These are phyloP conservation scores for Sisymbrium irio DNA, from an alignment of 345 rosid species.

Conservation along the genomic window DNA sequence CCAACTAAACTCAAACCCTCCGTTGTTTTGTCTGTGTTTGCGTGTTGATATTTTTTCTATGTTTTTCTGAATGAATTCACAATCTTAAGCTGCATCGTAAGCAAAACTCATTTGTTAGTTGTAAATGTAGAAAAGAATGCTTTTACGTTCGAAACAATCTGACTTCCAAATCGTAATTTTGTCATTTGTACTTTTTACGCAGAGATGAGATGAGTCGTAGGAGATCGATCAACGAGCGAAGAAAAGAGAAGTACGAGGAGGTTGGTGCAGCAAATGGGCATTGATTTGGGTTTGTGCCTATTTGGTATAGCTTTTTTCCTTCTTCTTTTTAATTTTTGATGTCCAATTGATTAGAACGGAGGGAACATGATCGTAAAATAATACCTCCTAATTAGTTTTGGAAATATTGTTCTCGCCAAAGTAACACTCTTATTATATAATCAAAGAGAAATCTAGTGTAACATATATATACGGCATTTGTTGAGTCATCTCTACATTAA, in stretches of 20 bases:
- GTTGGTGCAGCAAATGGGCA: constrained; percentile 32
- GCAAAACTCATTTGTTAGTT: too few species aligned
- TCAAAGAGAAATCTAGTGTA: background rate
- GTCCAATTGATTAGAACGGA: constrained; percentile 19
- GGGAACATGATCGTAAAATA: constrained; percentile 13
- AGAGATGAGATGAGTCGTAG: constrained; percentile 39
- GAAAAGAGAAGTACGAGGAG: constrained; percentile 30
- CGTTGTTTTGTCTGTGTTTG: background rate
- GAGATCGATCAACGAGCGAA: constrained; percentile 30
- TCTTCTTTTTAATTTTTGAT: background rate
- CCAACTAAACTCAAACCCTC: background rate
- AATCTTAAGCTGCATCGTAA: too few species aligned
- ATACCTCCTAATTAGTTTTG: constrained; percentile 19
- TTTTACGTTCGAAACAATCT: too few species aligned
- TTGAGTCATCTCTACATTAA: background rate
- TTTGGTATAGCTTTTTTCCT: constrained; percentile 22
- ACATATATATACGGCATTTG: background rate
- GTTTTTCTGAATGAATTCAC: too few species aligned
- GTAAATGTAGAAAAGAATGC: too few species aligned
- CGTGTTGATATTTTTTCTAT: too few species aligned
- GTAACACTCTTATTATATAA: constrained; percentile 1
- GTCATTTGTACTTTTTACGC: background rate
- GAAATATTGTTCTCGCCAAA: background rate
- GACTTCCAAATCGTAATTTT: too few species aligned
- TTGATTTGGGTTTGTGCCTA: constrained; percentile 19